Evolutionary conservation across 1,284 basidiomycete species (phyloP), one percentile per base, ranked within the genome.

Genomic region (Boletus mariae): DNA sequence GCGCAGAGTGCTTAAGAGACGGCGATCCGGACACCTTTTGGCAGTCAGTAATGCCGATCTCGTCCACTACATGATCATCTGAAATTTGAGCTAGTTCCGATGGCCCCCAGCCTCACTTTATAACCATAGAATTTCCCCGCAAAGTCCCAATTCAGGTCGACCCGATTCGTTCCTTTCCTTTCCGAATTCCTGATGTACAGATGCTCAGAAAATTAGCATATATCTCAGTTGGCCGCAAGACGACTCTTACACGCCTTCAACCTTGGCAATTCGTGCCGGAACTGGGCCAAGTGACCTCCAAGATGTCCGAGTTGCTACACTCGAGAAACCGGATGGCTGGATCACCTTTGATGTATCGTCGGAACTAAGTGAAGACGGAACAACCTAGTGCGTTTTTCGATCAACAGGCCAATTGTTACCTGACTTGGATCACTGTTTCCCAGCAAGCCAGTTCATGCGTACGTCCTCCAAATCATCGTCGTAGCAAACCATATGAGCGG

Each of bases 171-270:
- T 51, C 17, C 5, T 5, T 20, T 10, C 10, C 13, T 31, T 37
- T 8, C 15, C 45, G 28, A 32, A 29, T 49, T 20, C 38, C 40
- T 55, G 51, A 55, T 23, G 11, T 51, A 32, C 44, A 1, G 4
- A 23, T 10, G 25, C 32, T 10, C 45, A 98, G 94, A 94, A 97
- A 83, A 78, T 99, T 48, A 92, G 91, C 52, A 81, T 99, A 46
- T 86, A 87, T 67, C 87, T 98, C 45, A 91, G 90, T 63, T 94
- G 90, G 68, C 80, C 80, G 3, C 80, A 85, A 52, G 97, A 99
- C 70, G 97, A 99, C 68, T 98, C 94, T 1, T 99, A 99, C 68
- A 99, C 97, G 0, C 97, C 97, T 0, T 90, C 90, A 1, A 91
- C 89, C 31, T 79, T 99, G 55, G 85, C 88, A 1, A 84, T 99